A percentile compares a stretch with the other conserved stretches of the same genome.
Conservation (phyloP, 2,329 filamentous ascomycete species). For the Pseudocercospora fijiensis region DNA sequence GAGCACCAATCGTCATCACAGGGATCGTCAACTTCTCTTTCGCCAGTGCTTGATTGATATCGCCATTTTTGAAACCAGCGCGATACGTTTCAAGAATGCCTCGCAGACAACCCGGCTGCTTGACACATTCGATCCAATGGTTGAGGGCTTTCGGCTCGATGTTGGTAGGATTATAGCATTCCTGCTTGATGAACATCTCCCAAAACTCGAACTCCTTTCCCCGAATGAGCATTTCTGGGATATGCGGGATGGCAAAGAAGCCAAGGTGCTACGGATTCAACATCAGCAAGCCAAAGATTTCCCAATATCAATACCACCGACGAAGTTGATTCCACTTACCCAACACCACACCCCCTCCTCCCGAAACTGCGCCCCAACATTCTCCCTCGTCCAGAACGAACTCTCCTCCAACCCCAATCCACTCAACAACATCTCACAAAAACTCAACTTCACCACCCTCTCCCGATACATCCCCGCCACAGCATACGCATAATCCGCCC, state of each 20-base stretch:
- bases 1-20: constrained; percentile 39
- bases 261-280: constrained; percentile 30
- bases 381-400: constrained; percentile 37
- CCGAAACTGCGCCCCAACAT: constrained; percentile 36
- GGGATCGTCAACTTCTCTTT: constrained; percentile 36
- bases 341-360: constrained; percentile 41
- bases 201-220: constrained; percentile 43
- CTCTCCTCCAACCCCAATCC: constrained; percentile 37
- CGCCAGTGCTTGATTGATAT: constrained; percentile 34
- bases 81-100: constrained; percentile 41
- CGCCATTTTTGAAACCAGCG: constrained; percentile 37
- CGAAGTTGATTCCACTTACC: too few species aligned
- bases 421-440: constrained; percentile 40
- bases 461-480: constrained; percentile 37
- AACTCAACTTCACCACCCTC: constrained; percentile 35
- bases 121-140: constrained; percentile 38
- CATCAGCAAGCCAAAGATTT: constrained; percentile 9
- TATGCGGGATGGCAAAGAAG: constrained; percentile 41
- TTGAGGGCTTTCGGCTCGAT: constrained; percentile 38
- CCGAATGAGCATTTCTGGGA: constrained; percentile 43
- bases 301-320: too few species aligned
- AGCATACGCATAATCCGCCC: constrained; percentile 41
- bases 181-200: constrained; percentile 44
- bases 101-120: constrained; percentile 37
- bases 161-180: constrained; percentile 42